Evolutionary conservation across 805 yeast genomes (phyloP).

Genomic region (Grigorovia jiainica): DNA sequence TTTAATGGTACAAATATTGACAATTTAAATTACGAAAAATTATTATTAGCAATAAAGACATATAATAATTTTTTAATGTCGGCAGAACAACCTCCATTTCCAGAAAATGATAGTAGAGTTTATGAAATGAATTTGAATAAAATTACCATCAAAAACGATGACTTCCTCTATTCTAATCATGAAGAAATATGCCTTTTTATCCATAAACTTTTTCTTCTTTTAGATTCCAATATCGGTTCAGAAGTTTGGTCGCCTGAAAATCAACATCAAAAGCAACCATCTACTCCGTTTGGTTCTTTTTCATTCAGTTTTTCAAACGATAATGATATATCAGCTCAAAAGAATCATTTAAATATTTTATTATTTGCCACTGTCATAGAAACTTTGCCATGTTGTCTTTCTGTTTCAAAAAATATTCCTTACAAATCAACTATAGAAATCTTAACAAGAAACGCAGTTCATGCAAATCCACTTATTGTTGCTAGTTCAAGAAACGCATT

Average conservation of each 20-base stretch:
- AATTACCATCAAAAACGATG: slow-evolving; percentile 25
- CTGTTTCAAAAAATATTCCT: slow-evolving; percentile 37
- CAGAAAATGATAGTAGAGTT: slow-evolving; percentile 34
- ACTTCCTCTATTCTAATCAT: slow-evolving; percentile 35
- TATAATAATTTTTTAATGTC: slow-evolving; percentile 67
- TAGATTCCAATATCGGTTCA: slow-evolving; percentile 54
- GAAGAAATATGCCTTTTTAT: slow-evolving; percentile 61
- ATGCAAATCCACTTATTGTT: slow-evolving; percentile 52
- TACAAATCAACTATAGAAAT: slow-evolving; percentile 64
- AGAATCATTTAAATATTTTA: slow-evolving; percentile 37
- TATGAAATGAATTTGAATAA: slow-evolving; percentile 28
- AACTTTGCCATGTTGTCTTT: slow-evolving; percentile 61
- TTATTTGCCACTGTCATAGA: slow-evolving; percentile 63
- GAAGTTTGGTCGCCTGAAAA: slow-evolving; percentile 32
- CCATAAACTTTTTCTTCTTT: slow-evolving; percentile 42
- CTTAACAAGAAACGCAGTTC: slow-evolving; percentile 67
- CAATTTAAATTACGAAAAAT: slow-evolving; percentile 54
- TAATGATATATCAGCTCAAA: slow-evolving; percentile 20
- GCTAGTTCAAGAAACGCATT: slow-evolving; percentile 55
- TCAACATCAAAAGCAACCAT: slow-evolving; percentile 28
- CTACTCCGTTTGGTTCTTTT: slow-evolving; percentile 32
- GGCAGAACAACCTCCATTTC: slow-evolving; percentile 63
- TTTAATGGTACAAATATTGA: slow-evolving; percentile 55
- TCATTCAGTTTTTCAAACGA: slow-evolving; percentile 35
- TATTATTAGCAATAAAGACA: slow-evolving; percentile 59